Base-by-base conservation (phyloP, 1,139 yeast species). In the Blastobotrys arbuscula region DNA sequence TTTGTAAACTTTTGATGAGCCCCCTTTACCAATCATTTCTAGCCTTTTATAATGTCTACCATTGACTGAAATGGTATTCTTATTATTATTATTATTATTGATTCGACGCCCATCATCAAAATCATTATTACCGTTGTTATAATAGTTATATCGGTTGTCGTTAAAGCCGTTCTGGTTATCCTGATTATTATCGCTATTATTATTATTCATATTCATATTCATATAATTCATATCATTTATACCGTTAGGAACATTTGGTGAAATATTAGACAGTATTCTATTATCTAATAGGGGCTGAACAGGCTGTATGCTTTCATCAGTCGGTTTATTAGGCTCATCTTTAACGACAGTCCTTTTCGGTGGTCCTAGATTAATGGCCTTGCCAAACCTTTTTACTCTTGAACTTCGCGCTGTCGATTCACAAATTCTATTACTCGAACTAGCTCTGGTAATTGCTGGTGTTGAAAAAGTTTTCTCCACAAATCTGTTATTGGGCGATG, bases 1-100 rank as follows among this genome's bases (percentile, higher is more conserved):
- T 58, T 84, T 84, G 70, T 84, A 92, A 16, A 92, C 98, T 61
- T 84, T 87, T 0, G 97, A 89, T 0, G 97, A 78, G 0, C 98
- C 98, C 31, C 98, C 98, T 59, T 84, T 76, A 13, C 98, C 98
- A 16, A 92, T 66, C 18, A 86, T 70, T 59, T 88, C 96, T 20
- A 87, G 68, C 50, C 84, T 78, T 58, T 84, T 94, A 61, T 87
- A 90, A 38, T 75, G 76, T 39, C 74, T 73, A 2, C 78, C 81
- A 62, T 88, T 86, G 1, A 81, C 75, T 3, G 63, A 59, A 34
- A 69, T 58, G 28, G 57, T 46, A 38, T 58, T 62, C 44, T 20
- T 15, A 10, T 52, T 59, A 33, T 56, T 60, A n/a, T n/a, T n/a
- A n/a, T n/a, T n/a, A n/a, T n/a, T n/a, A n/a, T n/a, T n/a, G n/a